A percentile compares a stretch with the other conserved stretches of the same genome.
phyloP scores from a whole-genome alignment of 768 basidiomycete species.

The Aureoboletus auriporus region DNA sequence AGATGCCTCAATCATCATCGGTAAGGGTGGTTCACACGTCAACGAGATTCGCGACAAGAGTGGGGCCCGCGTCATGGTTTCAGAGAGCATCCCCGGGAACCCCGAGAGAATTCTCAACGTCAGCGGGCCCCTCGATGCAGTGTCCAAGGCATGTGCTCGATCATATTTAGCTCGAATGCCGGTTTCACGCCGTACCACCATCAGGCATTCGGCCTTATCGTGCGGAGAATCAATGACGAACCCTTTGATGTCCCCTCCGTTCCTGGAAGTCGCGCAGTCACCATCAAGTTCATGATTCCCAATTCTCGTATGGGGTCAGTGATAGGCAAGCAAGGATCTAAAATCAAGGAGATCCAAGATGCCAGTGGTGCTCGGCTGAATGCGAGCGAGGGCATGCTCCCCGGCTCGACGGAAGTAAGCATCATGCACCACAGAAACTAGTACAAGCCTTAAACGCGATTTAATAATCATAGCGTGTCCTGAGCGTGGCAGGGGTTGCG shows the following conservation, averaged over 20 bases:
- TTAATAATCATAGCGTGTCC: constrained; percentile 65
- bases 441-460: constrained; percentile 10
- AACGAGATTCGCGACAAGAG: constrained; percentile 99
- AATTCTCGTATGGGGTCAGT: constrained; percentile 99
- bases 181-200: background rate
- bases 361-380: constrained; percentile 95
- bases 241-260: constrained; percentile 97
- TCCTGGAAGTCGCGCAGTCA: constrained; percentile 96
- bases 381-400: constrained; percentile 97
- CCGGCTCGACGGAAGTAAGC: constrained; percentile 96
- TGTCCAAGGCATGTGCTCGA: constrained; percentile 74
- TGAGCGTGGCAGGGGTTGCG: constrained; percentile 97
- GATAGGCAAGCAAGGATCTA: constrained; percentile 95
- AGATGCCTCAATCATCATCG: constrained; percentile 99
- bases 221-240: constrained; percentile 97
- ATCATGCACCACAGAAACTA: background rate
- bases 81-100: constrained; percentile 97
- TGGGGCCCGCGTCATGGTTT: constrained; percentile 93
- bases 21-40: constrained; percentile 91
- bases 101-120: constrained; percentile 99
- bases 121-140: constrained; percentile 95
- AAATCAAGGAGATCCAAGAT: constrained; percentile 99
- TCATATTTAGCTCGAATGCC: background rate
- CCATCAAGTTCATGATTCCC: constrained; percentile 99
- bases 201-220: constrained; percentile 97